Evolutionary conservation across 2,329 filamentous ascomycete species (phyloP).

Genomic region (Coniochaeta hoffmannii): DNA sequence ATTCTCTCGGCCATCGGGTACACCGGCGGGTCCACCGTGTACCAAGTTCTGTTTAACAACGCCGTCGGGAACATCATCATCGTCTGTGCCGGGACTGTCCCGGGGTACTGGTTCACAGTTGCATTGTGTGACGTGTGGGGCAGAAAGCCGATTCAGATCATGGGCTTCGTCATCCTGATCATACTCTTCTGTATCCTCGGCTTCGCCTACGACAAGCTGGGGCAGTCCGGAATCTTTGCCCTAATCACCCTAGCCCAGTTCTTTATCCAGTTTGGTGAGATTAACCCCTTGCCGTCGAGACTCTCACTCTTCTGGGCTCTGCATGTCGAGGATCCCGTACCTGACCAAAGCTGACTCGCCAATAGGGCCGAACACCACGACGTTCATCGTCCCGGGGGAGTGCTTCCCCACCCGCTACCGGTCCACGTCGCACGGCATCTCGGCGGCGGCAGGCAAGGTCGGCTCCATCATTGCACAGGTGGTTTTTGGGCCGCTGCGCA

Average conservation of each 20-base stretch:
- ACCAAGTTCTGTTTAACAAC: slow-evolving; percentile 62
- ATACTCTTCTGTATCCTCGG: slow-evolving; percentile 56
- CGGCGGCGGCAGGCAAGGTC: slow-evolving; percentile 59
- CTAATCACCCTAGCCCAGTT: slow-evolving; percentile 60
- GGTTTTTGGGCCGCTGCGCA: slow-evolving; percentile 57
- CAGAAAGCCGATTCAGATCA: slow-evolving; percentile 66
- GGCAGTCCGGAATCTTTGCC: slow-evolving; percentile 42
- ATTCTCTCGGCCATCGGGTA: slow-evolving; percentile 69
- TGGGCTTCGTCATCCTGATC: slow-evolving; percentile 54
- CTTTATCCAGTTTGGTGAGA: slow-evolving; percentile 62
- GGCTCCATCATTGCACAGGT: slow-evolving; percentile 61
- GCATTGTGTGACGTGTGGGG: slow-evolving; percentile 67
- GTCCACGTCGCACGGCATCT: slow-evolving; percentile 56
- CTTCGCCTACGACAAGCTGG: slow-evolving; percentile 46
- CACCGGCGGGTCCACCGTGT: slow-evolving; percentile 53
- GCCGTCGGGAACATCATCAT: slow-evolving; percentile 73
- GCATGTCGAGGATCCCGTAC: no score
- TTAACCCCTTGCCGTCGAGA: no score
- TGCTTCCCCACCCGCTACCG: slow-evolving; percentile 58
- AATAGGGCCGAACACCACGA: slow-evolving; percentile 59
- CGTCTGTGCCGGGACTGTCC: slow-evolving; percentile 68
- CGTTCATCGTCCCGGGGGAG: slow-evolving; percentile 58
- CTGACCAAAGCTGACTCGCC: no score
- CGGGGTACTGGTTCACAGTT: slow-evolving; percentile 74
- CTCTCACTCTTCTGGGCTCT: no score